Conservation (phyloP, 805 yeast species). For the Starmerella powellii region DNA sequence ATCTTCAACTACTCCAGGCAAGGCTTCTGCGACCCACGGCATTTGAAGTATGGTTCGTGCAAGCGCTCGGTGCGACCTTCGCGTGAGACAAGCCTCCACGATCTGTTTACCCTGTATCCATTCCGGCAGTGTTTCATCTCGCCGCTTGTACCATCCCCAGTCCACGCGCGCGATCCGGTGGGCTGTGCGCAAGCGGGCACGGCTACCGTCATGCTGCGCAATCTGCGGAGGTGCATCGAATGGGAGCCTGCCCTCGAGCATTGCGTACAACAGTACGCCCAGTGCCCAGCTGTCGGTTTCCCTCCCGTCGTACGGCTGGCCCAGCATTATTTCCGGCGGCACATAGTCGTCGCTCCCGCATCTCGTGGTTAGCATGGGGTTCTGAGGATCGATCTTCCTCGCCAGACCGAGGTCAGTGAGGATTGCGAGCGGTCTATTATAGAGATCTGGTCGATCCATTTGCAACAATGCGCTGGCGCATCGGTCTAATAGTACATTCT, state of each 20-base stretch:
- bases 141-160: constrained; percentile 68
- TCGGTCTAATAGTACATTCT: constrained; percentile 49
- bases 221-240: constrained; percentile 63
- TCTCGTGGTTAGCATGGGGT: constrained; percentile 64
- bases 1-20: constrained; percentile 8
- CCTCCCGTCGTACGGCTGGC: constrained; percentile 81
- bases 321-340: constrained; percentile 85
- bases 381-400: constrained; percentile 46
- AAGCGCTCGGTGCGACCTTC: constrained; percentile 37
- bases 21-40: constrained; percentile 30
- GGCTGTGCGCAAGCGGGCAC: constrained; percentile 46
- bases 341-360: constrained; percentile 97
- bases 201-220: constrained; percentile 24
- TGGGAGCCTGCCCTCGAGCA: constrained; percentile 78
- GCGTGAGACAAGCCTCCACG: constrained; percentile 40
- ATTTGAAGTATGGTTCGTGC: constrained; percentile 29
- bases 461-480: constrained; percentile 29
- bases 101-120: constrained; percentile 40
- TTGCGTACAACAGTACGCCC: constrained; percentile 78
- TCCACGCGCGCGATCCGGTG: constrained; percentile 86
- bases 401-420: constrained; percentile 86
- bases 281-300: constrained; percentile 90
- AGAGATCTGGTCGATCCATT: constrained; percentile 14
- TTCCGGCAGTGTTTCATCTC: constrained; percentile 29
- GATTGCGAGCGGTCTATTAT: constrained; percentile 36